Evolutionary conservation across 140 eudicot genomes (phyloP).

Genomic region (Erigeron philadelphicus): DNA sequence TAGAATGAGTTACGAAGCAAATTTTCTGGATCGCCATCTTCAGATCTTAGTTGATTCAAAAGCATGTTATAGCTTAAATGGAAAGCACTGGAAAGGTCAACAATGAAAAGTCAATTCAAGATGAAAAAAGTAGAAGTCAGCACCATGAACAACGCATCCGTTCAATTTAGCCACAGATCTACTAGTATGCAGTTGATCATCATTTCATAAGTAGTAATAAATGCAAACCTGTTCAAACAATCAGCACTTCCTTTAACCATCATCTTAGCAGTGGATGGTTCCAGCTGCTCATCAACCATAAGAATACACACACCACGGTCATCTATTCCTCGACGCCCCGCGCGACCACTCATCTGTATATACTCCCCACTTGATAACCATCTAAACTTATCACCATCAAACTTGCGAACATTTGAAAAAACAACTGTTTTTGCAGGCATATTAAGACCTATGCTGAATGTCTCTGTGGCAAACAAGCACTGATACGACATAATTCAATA

Average conservation of each 20-base stretch:
- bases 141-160: slow-evolving; percentile 17
- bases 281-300: slow-evolving; percentile 96
- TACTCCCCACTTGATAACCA: slow-evolving; percentile 98
- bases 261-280: slow-evolving; percentile 92
- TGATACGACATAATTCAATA: slow-evolving; percentile 32
- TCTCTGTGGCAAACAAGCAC: slow-evolving; percentile 99
- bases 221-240: slow-evolving; percentile 75
- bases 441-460: slow-evolving; percentile 96
- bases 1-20: slow-evolving; percentile 90
- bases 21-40: slow-evolving; percentile 94
- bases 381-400: slow-evolving; percentile 98
- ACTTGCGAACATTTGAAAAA: slow-evolving; percentile 93
- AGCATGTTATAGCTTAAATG: slow-evolving; percentile 99
- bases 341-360: slow-evolving; percentile 99
- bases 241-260: slow-evolving; percentile 99
- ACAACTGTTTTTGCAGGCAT: slow-evolving; percentile 99
- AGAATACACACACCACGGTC: slow-evolving; percentile 97
- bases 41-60: slow-evolving; percentile 80
- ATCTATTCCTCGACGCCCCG: slow-evolving; percentile 98
- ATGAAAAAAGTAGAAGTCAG: background rate
- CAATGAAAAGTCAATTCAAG: slow-evolving; percentile 6
- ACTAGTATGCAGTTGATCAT: background rate
- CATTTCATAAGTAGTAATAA: slow-evolving; percentile 4
- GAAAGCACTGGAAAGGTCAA: slow-evolving; percentile 62
- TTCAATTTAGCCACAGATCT: background rate